A percentile compares a stretch with the other conserved stretches of the same genome.
Conservation (phyloP, 2,329 filamentous ascomycete genomes). For the Sclerotinia minor region DNA sequence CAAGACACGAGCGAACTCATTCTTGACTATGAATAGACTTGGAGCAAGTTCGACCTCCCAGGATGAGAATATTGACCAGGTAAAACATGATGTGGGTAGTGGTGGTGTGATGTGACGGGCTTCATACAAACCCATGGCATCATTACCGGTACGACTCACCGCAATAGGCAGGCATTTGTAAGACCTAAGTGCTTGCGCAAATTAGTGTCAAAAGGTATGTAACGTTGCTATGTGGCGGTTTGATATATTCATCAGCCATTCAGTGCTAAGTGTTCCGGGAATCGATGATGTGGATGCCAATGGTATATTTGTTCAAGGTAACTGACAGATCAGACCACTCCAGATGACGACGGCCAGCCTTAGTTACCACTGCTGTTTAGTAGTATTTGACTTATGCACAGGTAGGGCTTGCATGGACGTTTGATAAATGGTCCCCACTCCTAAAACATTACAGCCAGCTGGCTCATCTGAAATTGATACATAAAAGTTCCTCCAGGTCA, state of each 20-base stretch:
- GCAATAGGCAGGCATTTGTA: not conserved
- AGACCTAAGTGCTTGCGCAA: not conserved
- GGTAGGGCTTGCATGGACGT: not conserved
- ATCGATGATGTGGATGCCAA: not conserved
- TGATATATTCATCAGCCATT: constrained; percentile 6
- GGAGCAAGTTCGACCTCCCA: not conserved
- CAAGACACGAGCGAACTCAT: not conserved
- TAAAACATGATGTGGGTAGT: not conserved
- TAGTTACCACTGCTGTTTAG: not conserved
- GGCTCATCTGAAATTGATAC: not conserved
- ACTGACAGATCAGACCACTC: constrained; percentile 12
- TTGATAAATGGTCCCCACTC: constrained; percentile 12
- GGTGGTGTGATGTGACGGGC: not conserved
- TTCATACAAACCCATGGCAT: not conserved
- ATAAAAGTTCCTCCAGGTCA: not conserved
- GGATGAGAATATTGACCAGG: not conserved
- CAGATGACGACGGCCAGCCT: not conserved
- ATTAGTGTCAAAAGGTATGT: constrained; percentile 10
- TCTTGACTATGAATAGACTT: not conserved
- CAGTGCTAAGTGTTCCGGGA: not conserved
- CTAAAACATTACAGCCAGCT: not conserved
- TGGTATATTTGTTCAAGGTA: not conserved
- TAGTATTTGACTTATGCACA: not conserved
- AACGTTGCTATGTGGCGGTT: constrained; percentile 7
- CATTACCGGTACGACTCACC: not conserved